A percentile compares a stretch with the other conserved stretches of the same genome.
Evolutionary conservation across 2,329 filamentous ascomycete genomes (phyloP).

Genomic region (Nothopassalora personata): DNA sequence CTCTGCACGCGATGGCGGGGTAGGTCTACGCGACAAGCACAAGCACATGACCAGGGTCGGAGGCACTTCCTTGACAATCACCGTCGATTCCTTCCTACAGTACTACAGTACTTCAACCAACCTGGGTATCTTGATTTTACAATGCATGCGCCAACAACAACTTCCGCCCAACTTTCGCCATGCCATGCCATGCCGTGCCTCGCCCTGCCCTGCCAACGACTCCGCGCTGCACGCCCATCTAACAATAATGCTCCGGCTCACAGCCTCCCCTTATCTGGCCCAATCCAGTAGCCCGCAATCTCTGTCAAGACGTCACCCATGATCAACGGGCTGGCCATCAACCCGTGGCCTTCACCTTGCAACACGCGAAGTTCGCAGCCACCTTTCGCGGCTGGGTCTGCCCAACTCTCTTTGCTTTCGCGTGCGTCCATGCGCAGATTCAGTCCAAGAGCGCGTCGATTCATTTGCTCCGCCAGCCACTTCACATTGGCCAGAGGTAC

Average conservation of each 20-base stretch:
- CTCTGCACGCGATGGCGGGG: not conserved
- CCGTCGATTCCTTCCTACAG: not conserved
- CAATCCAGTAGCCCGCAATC: slow-evolving; percentile 78
- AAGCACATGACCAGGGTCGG: not conserved
- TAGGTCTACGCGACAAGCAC: not conserved
- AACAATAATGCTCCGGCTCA: not conserved
- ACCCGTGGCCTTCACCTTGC: slow-evolving; percentile 84
- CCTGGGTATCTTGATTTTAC: not conserved
- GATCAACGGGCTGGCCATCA: slow-evolving; percentile 90
- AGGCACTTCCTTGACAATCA: not conserved
- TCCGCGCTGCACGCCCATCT: not conserved
- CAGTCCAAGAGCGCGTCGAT: slow-evolving; percentile 22
- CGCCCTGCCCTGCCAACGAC: not conserved
- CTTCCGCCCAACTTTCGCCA: not conserved
- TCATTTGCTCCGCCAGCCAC: slow-evolving; percentile 93
- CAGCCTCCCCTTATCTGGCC: slow-evolving; percentile 10
- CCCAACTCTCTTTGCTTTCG: slow-evolving; percentile 5
- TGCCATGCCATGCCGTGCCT: not conserved
- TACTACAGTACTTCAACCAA: not conserved
- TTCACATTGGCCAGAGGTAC: slow-evolving; percentile 92
- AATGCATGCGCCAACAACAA: not conserved
- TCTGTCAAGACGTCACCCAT: slow-evolving; percentile 95
- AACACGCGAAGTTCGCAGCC: slow-evolving; percentile 86
- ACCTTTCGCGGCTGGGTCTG: slow-evolving; percentile 30
- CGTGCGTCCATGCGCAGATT: slow-evolving; percentile 6